Evolutionary conservation across 1,139 yeast genomes (phyloP).

Genomic region (Cylindricascospora bacillispora): DNA sequence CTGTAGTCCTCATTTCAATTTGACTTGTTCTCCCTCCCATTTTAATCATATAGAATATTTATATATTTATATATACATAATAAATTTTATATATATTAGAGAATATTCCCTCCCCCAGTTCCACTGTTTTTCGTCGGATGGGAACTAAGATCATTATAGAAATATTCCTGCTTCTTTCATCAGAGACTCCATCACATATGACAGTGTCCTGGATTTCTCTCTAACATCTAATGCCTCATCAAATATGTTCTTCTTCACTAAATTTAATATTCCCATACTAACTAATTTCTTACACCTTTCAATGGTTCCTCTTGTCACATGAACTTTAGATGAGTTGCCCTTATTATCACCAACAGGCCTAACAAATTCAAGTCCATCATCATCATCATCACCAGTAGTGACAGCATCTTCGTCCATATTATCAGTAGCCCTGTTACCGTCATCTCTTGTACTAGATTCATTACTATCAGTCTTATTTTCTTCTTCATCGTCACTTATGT

Average conservation of each 20-base stretch:
- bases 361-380: slow-evolving; percentile 13
- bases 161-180: too few species aligned
- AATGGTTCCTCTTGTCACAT: slow-evolving; percentile 12
- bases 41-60: too few species aligned
- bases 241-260: slow-evolving; percentile 19
- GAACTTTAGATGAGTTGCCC: slow-evolving; percentile 4
- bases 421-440: slow-evolving; percentile 7
- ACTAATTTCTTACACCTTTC: slow-evolving; percentile 20
- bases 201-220: slow-evolving; percentile 23
- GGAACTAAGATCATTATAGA: too few species aligned
- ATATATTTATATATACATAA: too few species aligned
- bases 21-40: too few species aligned
- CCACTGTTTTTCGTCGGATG: too few species aligned
- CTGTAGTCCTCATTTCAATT: too few species aligned
- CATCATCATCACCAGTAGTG: slow-evolving; percentile 6
- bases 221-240: slow-evolving; percentile 21
- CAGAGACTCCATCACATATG: slow-evolving; percentile 23
- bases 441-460: slow-evolving; percentile 6
- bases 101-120: too few species aligned
- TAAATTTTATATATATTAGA: too few species aligned
- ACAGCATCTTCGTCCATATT: slow-evolving; percentile 11
- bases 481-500: slow-evolving; percentile 20
- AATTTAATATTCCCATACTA: slow-evolving; percentile 18
- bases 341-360: slow-evolving; percentile 7
- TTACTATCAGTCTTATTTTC: slow-evolving; percentile 12